Evolutionary conservation across 805 yeast genomes (phyloP), one percentile per base, ranked within the genome.

Genomic region (Teunomyces panamensis): DNA sequence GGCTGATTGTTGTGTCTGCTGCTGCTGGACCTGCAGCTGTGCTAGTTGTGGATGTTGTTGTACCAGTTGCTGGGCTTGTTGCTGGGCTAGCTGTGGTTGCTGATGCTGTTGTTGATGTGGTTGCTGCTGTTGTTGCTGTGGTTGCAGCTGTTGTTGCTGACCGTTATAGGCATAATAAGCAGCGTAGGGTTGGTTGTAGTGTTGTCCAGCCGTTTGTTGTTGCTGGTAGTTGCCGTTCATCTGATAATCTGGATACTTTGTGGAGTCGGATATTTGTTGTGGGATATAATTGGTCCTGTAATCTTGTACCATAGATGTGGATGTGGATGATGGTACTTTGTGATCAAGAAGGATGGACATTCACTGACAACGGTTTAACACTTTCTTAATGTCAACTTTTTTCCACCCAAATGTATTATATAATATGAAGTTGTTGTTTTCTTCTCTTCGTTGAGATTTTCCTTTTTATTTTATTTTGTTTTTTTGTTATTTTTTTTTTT

Each of bases 211-310:
- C 44, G 43, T 45, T 17, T 36, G 42, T 30, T 24, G 27, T 45
- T 49, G 52, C 39, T 48, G 43, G 42, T 45, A 49, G 37, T 49
- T 46, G n/a, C 49, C 46, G 42, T 49, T 49, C 51, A 49, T 49
- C 26, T 3, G 39, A 16, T 35, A 35, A 14, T 35, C 17, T 9
- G 39, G 26, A 13, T 16, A 20, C 26, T 16, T 35, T 28, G 24
- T 35, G n/a, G 39, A 35, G 17, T 35, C 20, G 39, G 39, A 36
- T n/a, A 16, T 28, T 24, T 36, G 41, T 36, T 36, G 41, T 13
- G 26, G 41, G 41, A 24, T 8, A 35, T 35, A 35, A 35, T 35
- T 35, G 41, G 29, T 24, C 41, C 41, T 36, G 41, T 24, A 36
- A 9, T 36, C 41, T 36, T 36, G 41, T 36, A 24, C 41, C 41